Conservation (phyloP, 1,139 yeast species). For the Blastobotrys buckinghamii region DNA sequence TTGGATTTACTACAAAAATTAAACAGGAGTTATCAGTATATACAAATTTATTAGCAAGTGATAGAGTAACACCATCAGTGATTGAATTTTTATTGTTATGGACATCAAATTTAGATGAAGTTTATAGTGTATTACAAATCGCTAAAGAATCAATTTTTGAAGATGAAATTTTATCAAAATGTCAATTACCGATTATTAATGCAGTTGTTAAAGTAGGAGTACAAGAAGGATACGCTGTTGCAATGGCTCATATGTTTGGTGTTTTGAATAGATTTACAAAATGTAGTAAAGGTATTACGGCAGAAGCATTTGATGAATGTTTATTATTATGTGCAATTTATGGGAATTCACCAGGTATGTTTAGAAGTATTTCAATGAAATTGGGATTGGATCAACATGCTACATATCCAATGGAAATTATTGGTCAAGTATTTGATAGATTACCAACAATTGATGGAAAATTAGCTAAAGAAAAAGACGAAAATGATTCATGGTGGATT, state of each 20-base stretch:
- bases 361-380: conserved; percentile 26
- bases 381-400: conserved; percentile 4
- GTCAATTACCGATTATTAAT: conserved; percentile 27
- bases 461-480: conserved; percentile 17
- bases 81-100: conserved; percentile 27
- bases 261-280: conserved; percentile 25
- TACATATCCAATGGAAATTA: conserved; percentile 14
- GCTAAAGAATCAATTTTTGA: conserved; percentile 23
- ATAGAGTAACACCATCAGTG: conserved; percentile 23
- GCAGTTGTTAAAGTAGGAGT: conserved; percentile 21
- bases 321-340: conserved; percentile 25
- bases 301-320: conserved; percentile 27
- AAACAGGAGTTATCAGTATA: conserved; percentile 20
- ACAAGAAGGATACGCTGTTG: conserved; percentile 14
- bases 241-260: conserved; percentile 33
- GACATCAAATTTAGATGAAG: conserved; percentile 25
- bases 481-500: conserved; percentile 12
- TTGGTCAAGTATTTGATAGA: conserved; percentile 24
- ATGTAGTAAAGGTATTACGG: conserved; percentile 21
- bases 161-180: conserved; percentile 22
- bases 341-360: conserved; percentile 30
- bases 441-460: conserved; percentile 24
- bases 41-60: conserved; percentile 20
- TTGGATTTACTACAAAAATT: conserved; percentile 22
- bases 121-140: conserved; percentile 25